These are phyloP conservation scores for Diaporthe destruens DNA, from an alignment of 2,329 filamentous ascomycete species.

Conservation along the genomic window DNA sequence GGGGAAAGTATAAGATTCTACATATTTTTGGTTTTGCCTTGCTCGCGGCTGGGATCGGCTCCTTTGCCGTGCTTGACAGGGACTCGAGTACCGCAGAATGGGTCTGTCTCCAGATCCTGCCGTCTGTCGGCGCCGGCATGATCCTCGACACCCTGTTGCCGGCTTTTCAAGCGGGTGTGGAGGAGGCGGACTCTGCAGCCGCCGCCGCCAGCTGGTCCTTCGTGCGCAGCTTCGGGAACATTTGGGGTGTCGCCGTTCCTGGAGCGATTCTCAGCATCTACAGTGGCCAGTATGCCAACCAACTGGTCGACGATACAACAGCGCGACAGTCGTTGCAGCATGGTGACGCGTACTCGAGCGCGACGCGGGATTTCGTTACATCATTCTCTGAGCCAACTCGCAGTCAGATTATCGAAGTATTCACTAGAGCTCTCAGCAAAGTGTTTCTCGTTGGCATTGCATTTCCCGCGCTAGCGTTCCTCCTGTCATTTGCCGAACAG, in stretches of 20 bases:
- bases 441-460: too few species aligned
- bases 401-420: too few species aligned
- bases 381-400: too few species aligned
- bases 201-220: conserved; percentile 57
- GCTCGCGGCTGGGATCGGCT: conserved; percentile 56
- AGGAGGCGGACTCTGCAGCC: conserved; percentile 52
- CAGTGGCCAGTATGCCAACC: too few species aligned
- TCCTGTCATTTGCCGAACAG: too few species aligned
- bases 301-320: too few species aligned
- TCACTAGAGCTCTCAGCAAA: too few species aligned
- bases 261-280: conserved; percentile 52
- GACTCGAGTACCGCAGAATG: conserved; percentile 53
- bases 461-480: too few species aligned
- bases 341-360: too few species aligned
- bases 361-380: too few species aligned
- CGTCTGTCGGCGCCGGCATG: conserved; percentile 57
- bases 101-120: conserved; percentile 57
- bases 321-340: too few species aligned
- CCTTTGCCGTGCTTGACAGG: conserved; percentile 54
- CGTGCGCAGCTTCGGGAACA: conserved; percentile 57
- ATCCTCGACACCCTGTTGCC: conserved; percentile 55
- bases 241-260: conserved; percentile 60
- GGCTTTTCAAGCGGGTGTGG: conserved; percentile 55
- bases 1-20: conserved; percentile 50
- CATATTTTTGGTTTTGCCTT: conserved; percentile 54